These are phyloP conservation scores for Puccinia brachypodii DNA, from an alignment of 1,284 basidiomycete genomes.

Conservation along the genomic window DNA sequence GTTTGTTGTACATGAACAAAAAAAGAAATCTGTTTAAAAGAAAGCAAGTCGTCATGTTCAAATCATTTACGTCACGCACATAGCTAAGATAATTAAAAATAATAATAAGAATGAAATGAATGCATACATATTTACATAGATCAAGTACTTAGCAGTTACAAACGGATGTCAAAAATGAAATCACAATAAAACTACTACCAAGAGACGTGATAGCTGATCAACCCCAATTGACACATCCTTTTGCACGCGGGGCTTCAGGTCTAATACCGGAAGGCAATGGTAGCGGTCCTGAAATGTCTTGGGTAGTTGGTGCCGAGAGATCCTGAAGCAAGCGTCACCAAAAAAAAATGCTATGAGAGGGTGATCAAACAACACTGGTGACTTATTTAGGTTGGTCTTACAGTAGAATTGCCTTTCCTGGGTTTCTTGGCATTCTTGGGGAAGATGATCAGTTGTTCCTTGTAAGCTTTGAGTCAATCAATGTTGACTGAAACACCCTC, in stretches of 20 bases:
- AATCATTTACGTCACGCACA: too few relatives aligned
- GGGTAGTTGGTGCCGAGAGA: slow-evolving; percentile 76
- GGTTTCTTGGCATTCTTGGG: slow-evolving; percentile 93
- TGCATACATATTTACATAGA: too few relatives aligned
- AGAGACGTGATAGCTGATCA: too few relatives aligned
- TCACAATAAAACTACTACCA: too few relatives aligned
- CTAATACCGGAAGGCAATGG: slow-evolving; percentile 66
- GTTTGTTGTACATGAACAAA: too few relatives aligned
- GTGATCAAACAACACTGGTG: not conserved
- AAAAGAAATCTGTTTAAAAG: too few relatives aligned
- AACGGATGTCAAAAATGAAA: too few relatives aligned
- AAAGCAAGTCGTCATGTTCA: too few relatives aligned
- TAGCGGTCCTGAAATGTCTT: slow-evolving; percentile 59
- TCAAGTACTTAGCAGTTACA: too few relatives aligned
- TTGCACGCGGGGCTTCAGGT: slow-evolving; percentile 81
- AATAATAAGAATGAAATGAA: too few relatives aligned
- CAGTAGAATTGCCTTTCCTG: slow-evolving; percentile 89
- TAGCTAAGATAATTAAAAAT: too few relatives aligned
- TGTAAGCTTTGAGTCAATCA: slow-evolving; percentile 92
- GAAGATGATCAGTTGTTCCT: slow-evolving; percentile 76
- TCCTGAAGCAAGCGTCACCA: slow-evolving; percentile 67
- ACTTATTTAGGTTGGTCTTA: slow-evolving; percentile 63
- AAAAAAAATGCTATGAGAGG: not conserved
- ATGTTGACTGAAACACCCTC: slow-evolving; percentile 96
- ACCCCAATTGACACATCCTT: too few relatives aligned